These are phyloP conservation scores for Melaleuca alternifolia DNA, from an alignment of 345 rosid genomes.

Conservation along the genomic window DNA sequence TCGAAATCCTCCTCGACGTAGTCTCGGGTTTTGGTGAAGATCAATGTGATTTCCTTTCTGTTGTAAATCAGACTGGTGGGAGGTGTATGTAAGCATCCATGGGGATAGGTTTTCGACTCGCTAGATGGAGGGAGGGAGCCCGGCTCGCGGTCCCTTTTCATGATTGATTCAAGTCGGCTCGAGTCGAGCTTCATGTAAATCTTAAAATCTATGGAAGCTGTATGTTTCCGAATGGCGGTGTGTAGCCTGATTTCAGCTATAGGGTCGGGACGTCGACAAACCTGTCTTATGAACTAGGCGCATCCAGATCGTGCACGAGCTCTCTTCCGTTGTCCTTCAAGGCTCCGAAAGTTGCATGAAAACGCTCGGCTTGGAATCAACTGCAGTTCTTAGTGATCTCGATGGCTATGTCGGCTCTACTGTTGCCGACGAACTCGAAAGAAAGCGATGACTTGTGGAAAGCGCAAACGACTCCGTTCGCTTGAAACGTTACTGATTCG, in stretches of 20 bases:
- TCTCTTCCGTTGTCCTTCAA: not conserved
- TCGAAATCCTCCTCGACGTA: not conserved
- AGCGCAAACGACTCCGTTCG: too few species aligned
- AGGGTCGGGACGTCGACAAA: not conserved
- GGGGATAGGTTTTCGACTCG: not conserved
- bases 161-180: not conserved
- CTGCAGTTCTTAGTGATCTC: accelerated
- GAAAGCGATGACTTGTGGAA: not conserved
- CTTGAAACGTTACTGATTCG: not conserved
- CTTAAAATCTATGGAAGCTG: too few species aligned
- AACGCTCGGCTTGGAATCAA: not conserved
- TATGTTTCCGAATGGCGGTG: too few species aligned
- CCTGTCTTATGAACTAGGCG: not conserved
- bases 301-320: not conserved
- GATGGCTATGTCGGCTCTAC: not conserved
- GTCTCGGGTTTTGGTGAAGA: not conserved
- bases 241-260: not conserved
- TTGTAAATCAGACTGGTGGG: not conserved
- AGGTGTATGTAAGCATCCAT: not conserved
- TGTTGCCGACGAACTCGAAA: not conserved
- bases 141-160: not conserved
- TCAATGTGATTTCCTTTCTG: too few species aligned
- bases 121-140: not conserved
- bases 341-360: not conserved
- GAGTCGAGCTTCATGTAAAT: not conserved